Base-by-base conservation (phyloP, 2,329 filamentous ascomycete genomes). In the Fusarium austroafricanum region DNA sequence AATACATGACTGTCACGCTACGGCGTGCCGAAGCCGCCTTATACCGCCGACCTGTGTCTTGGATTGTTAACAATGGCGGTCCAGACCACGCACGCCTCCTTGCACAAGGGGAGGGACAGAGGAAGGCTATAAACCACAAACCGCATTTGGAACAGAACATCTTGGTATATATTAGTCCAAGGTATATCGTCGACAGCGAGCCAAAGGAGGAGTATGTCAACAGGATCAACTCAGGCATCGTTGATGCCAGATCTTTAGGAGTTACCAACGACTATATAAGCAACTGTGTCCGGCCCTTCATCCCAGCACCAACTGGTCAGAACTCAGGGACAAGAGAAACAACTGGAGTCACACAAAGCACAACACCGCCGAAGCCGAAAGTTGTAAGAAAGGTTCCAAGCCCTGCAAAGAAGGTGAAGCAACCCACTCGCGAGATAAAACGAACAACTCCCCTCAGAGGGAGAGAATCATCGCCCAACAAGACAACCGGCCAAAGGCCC, bases 141-240 rank as follows among this genome's bases (percentile, higher is more conserved):
- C 60, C 74, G 38, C 65, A 72, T 51, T 71, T 72, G 73, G 64
- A 74, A 38, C 67, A 71, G 31, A 61, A 76, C n/a, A 79, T 79
- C 20, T 73, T 83, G 42, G 80, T 82, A 18, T 83, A 82, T 55
- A 68, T 81, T 55, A 82, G 78, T 60, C 64, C 72, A 26, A 68
- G 72, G 44, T 74, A 76, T 33, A 71, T 75, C 35, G 52, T 68
- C n/a, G 76, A 79, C 51, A 79, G 79, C 38, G 51, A 61, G 10
- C 79, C 80, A 20, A 76, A 75, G 55, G 75, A 78, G 17, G 81
- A 83, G 56, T 82, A 83, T 44, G 67, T 82, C 35, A 71, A 75
- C 42, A 78, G 80, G 33, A 80, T 82, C 66, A 80, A 81, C 55
- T 54, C 72, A 15, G 80, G 78, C 7, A 59, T 82, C 42, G 65